Evolutionary conservation across 2,329 filamentous ascomycete species (phyloP).

Genomic region (Fusarium sp.): DNA sequence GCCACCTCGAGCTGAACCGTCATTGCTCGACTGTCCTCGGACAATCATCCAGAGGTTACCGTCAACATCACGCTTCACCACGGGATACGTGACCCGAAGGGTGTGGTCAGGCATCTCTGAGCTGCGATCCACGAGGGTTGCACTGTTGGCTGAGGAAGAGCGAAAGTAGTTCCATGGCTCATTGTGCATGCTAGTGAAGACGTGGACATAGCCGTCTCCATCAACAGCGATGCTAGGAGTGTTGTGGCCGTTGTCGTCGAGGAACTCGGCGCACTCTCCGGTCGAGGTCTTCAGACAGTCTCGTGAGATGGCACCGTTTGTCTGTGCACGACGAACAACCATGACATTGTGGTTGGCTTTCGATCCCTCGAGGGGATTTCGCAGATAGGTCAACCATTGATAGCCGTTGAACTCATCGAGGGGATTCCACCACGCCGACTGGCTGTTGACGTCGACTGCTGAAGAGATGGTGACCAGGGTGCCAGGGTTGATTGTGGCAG

Average conservation of each 20-base stretch:
- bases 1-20: conserved; percentile 5
- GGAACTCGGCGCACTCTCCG: conserved; percentile 36
- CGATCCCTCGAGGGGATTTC: conserved; percentile 39
- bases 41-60: conserved; percentile 22
- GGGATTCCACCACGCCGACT: conserved; percentile 43
- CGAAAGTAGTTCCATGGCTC: conserved; percentile 43
- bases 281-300: conserved; percentile 37
- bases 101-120: conserved; percentile 37
- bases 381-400: conserved; percentile 38
- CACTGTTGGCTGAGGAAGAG: conserved; percentile 34
- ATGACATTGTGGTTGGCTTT: conserved; percentile 42
- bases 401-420: conserved; percentile 42
- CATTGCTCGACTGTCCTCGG: conserved; percentile 19
- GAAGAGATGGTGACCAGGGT: conserved; percentile 28
- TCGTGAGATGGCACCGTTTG: conserved; percentile 31
- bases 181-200: conserved; percentile 47
- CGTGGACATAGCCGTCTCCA: conserved; percentile 43
- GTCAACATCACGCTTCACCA: conserved; percentile 15
- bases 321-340: conserved; percentile 35
- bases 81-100: conserved; percentile 24
- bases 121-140: conserved; percentile 34
- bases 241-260: conserved; percentile 42
- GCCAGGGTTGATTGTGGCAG: conserved; percentile 24
- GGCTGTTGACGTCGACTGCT: conserved; percentile 38
- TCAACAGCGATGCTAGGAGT: conserved; percentile 37